Conservation (phyloP, 2,329 filamentous ascomycete species). For the Emmonsiellopsis sp. region DNA sequence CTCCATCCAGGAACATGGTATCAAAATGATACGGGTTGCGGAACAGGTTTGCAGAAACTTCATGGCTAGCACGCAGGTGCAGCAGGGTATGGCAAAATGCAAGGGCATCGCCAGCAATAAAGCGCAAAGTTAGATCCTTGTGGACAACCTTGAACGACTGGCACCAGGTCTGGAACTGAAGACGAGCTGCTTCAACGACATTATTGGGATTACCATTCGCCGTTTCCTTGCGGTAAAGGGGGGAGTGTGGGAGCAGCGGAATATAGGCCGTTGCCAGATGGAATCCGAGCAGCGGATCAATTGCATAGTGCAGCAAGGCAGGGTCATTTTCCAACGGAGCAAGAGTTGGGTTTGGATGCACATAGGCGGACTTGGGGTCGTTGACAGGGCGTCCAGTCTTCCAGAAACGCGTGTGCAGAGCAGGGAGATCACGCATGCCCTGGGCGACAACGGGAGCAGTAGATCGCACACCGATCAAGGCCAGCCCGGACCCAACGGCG, state of each 20-base stretch:
- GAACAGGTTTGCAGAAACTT: slow-evolving; percentile 33
- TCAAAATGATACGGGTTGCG: slow-evolving; percentile 32
- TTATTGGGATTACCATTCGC: background rate
- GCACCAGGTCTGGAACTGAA: slow-evolving; percentile 18
- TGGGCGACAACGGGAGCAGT: slow-evolving; percentile 17
- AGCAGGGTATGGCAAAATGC: slow-evolving; percentile 46
- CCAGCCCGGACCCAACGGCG: slow-evolving; percentile 10
- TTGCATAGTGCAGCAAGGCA: slow-evolving; percentile 38
- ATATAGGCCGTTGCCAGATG: slow-evolving; percentile 45
- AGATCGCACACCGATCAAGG: slow-evolving; percentile 12
- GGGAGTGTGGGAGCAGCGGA: slow-evolving; percentile 29
- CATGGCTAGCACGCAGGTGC: slow-evolving; percentile 20
- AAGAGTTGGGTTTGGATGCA: background rate
- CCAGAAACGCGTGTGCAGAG: slow-evolving; percentile 19
- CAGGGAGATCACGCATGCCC: slow-evolving; percentile 7
- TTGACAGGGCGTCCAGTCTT: slow-evolving; percentile 16
- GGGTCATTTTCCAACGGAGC: slow-evolving; percentile 11
- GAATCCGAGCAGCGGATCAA: slow-evolving; percentile 46
- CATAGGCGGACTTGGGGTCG: slow-evolving; percentile 28
- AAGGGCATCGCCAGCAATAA: slow-evolving; percentile 41
- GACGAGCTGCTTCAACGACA: slow-evolving; percentile 7
- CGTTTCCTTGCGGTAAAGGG: slow-evolving; percentile 19
- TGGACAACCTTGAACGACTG: slow-evolving; percentile 13
- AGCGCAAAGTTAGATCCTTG: slow-evolving; percentile 34
- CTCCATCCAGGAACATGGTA: slow-evolving; percentile 33